Evolutionary conservation across 2,329 filamentous ascomycete genomes (phyloP), one percentile per base, ranked within the genome.

Genomic region (Spiromastix sp.): DNA sequence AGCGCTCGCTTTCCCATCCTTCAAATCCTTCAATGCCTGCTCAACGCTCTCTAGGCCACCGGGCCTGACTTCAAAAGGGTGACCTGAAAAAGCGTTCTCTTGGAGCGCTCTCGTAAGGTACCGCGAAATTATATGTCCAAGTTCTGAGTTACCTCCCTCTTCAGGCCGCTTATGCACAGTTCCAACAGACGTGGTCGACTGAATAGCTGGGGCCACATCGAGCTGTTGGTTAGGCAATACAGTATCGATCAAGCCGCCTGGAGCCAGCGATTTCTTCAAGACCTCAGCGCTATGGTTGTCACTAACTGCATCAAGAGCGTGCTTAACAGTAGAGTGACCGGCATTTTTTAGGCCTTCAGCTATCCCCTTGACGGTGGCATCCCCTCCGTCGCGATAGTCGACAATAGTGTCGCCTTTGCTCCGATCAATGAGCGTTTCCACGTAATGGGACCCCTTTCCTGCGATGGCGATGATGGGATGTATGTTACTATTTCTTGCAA

Each of bases 391-490:
- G 17, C 76, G 71, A 53, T 80, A 79, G 56, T 80, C 76, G 38
- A 80, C 50, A 16, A 79, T 56, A 1, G 60, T 55, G 47, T 79
- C 75, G 25, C 74, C 74, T 47, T 71, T 71, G 33, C 50, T 53
- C 7, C 51, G 50, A 47, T 75, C 68, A 36, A 79, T 64, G 21
- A 77, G 54, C 0, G 47, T 52, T 49, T 70, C 59, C 3, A 78
- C 71, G 43, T 70, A 70, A 2, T 63, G 46, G 6, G 52, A 52
- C 4, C 69, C 70, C 2, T 60, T 57, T 5, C 76, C 76, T 0
- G 75, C 74, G 5, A 80, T 61, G 40, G 65, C 67, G 42, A 81
- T 74, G 28, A 80, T 55, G 0, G 76, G 77, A 51, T 78, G 72
- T 40, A 80, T 72, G 48, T 74, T 71, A 39, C 64, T 66, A 6